These are phyloP conservation scores for Alternaria metachromatica DNA, from an alignment of 2,329 filamentous ascomycete species.

Conservation along the genomic window DNA sequence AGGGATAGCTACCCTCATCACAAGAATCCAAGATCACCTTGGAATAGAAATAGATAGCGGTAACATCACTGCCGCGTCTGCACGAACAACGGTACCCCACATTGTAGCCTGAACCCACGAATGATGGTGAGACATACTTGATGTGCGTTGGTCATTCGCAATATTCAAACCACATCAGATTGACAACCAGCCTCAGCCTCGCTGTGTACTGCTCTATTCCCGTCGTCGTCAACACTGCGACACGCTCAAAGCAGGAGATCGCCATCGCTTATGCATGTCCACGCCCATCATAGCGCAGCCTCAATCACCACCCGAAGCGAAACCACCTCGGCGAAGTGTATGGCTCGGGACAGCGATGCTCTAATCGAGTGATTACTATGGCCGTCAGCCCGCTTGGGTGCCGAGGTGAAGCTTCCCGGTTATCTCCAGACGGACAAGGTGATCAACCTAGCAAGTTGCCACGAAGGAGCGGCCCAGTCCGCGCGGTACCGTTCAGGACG, in stretches of 20 bases:
- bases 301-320: neutral
- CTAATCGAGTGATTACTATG: neutral
- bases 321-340: neutral
- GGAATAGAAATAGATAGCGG: too few species aligned
- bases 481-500: neutral
- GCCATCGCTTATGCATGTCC: conserved; percentile 1
- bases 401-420: neutral
- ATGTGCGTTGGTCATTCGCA: neutral
- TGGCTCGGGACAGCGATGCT: neutral
- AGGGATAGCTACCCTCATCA: too few species aligned
- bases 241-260: neutral
- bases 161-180: neutral
- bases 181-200: neutral
- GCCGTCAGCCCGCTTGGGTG: neutral
- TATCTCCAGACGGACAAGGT: neutral
- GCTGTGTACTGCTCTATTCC: neutral
- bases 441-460: neutral
- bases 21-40: too few species aligned
- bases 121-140: neutral
- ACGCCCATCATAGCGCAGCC: neutral
- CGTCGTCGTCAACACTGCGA: neutral
- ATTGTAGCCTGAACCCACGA: neutral
- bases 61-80: neutral
- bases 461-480: neutral
- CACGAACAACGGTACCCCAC: neutral